Evolutionary conservation across 176 grass and related monocot species (phyloP), one percentile per base, ranked within the genome.

Genomic region (Lolium multiflorum): DNA sequence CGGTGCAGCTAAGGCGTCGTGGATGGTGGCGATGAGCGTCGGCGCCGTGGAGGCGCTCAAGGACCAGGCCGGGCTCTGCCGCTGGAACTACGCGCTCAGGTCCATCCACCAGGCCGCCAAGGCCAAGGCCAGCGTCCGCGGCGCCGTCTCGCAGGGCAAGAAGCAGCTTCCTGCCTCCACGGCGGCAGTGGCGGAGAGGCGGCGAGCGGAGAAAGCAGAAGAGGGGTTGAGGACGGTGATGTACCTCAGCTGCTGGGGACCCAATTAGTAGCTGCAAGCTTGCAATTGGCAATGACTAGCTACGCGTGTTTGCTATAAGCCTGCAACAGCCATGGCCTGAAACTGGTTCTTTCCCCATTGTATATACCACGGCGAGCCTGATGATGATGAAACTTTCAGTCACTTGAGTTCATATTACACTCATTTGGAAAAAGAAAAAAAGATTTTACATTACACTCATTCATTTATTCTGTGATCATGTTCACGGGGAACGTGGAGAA

Each of bases 1-100:
- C 0, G 69, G 38, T 22, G 79, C 81, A 7, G 77, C 89, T 1
- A 96, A 63, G 83, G 89, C 83, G 11, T 93, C 91, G 26, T 90
- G 90, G 82, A 64, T 78, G 4, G 89, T 86, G 18, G 89, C 91
- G 22, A 78, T 87, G 58, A 96, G 89, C 82, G 85, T 96, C 5
- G 88, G 89, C 25, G 85, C 89, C 0, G 94, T 93, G 79, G 94
- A 96, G 52, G 94, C 89, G 8, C 92, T 94, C 41, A 93, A 93
- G 48, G 87, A 92, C 21, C 86, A 94, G 71, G 68, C 24, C 0
- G 89, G 89, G 0, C 86, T 91, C 10, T 94, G 92, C 75, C 70
- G 92, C 41, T 97, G 92, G 95, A 97, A 94, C 88, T 92, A 94
- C 71, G 90, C 90, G 1, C 58, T 94, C 20, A 3, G 1, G 5